A percentile compares a stretch with the other conserved stretches of the same genome.
Conservation (phyloP, 768 basidiomycete genomes). For the Fistulinella prunicolor region DNA sequence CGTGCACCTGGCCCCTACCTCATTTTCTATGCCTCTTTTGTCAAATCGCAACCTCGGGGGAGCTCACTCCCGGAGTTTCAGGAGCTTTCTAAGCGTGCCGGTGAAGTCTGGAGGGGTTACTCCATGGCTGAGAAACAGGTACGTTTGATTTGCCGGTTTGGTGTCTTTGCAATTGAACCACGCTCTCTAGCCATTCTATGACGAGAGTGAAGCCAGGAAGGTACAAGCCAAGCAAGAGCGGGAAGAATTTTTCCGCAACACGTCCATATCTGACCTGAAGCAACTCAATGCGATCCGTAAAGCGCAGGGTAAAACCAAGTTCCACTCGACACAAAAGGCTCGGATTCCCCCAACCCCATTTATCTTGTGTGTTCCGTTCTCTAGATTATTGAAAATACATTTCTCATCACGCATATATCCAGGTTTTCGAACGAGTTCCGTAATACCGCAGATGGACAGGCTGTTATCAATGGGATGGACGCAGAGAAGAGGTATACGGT, state of each 20-base stretch:
- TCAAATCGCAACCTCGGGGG: slow-evolving; percentile 3
- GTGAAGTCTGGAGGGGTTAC: slow-evolving; percentile 31
- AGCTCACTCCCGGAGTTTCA: background rate
- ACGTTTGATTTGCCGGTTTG: too few relatives aligned
- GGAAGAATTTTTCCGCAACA: slow-evolving; percentile 28
- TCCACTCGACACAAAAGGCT: slow-evolving; percentile 1
- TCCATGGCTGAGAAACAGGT: slow-evolving; percentile 37
- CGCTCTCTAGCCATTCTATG: slow-evolving; percentile 25
- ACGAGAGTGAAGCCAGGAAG: slow-evolving; percentile 17
- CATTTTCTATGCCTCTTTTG: slow-evolving; percentile 21
- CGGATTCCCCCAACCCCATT: slow-evolving; percentile 15
- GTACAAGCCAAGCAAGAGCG: slow-evolving; percentile 18
- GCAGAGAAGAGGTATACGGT: background rate
- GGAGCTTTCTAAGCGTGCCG: slow-evolving; percentile 19
- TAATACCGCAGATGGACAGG: slow-evolving; percentile 11
- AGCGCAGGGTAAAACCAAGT: slow-evolving; percentile 23
- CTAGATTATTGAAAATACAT: background rate
- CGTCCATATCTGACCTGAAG: slow-evolving; percentile 18
- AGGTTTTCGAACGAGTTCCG: slow-evolving; percentile 26
- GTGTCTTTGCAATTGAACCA: too few relatives aligned
- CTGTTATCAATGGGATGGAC: slow-evolving; percentile 8
- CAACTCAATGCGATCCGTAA: slow-evolving; percentile 34
- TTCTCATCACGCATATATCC: background rate
- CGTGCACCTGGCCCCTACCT: slow-evolving; percentile 25
- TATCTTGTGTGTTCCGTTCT: slow-evolving; percentile 21